Base-by-base conservation (phyloP, 2,329 filamentous ascomycete genomes). In the Waltergamsia citrina region DNA sequence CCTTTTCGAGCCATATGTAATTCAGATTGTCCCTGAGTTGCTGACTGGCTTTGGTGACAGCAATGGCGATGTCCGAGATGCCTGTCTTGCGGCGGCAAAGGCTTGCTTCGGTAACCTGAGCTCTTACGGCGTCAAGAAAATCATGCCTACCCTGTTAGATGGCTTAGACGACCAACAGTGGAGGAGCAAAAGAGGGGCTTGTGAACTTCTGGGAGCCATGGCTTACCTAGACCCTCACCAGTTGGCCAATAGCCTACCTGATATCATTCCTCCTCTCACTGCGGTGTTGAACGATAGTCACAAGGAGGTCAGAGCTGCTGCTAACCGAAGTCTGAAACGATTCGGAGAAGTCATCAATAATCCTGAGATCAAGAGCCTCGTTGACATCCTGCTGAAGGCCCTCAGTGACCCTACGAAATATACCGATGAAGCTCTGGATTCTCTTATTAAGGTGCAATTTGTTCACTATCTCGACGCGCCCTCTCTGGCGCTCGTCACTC, bases 281-380 rank as follows among this genome's bases (percentile, higher is more conserved):
- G 79, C 82, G 29, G 92, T 96, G 4, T 66, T 98, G 38, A 98
- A 94, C 46, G 92, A 98, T 63, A 95, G 85, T 49, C 92, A 98
- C 63, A 98, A 98, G 59, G 92, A 98, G 61, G 92, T 98, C 21
- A 78, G 92, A 40, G 68, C 78, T 29, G 88, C 86, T 16, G 92
- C 92, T 7, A 98, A 98, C 59, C 81, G 90, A 60, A 94, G 87
- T 62, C 69, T 98, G 62, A 94, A 98, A 63, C 82, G 92, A 37
- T 98, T 98, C 54, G 92, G 93, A 44, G 93, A 98, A 57, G 93
- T 98, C 45, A 98, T 98, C 56, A 93, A 74, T 57, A 98, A 98
- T 56, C 92, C 92, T 4, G 92, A 98, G 59, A 85, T 98, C 52
- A 95, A 95, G 72, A 76, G 81, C 43, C 70, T 96, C 11, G 90